phyloP scores from a whole-genome alignment of 768 basidiomycete species.

The Pleurotus sapidus region DNA sequence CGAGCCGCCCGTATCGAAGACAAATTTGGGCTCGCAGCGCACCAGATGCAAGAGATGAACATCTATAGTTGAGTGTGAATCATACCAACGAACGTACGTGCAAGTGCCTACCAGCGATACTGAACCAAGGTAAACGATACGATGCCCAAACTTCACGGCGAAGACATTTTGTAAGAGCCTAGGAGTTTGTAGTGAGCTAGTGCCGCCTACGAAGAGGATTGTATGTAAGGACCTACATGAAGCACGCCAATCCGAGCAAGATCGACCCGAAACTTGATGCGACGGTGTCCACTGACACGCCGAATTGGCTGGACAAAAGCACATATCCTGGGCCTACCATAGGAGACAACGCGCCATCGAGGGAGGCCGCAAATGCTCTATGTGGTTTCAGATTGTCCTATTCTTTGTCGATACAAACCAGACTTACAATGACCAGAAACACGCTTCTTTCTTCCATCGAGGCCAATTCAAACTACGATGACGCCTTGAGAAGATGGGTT shows the following conservation, averaged over 20 bases:
- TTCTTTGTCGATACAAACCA: background rate
- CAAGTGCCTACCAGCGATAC: constrained; percentile 29
- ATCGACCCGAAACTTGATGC: constrained; percentile 39
- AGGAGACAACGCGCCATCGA: constrained; percentile 40
- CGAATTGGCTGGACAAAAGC: constrained; percentile 35
- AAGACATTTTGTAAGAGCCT: constrained; percentile 36
- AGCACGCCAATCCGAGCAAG: constrained; percentile 37
- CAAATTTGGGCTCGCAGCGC: constrained; percentile 37
- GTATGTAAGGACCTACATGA: constrained; percentile 27
- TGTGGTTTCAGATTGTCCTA: background rate
- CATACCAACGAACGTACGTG: background rate
- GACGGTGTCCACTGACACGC: constrained; percentile 37
- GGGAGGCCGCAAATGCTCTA: constrained; percentile 37
- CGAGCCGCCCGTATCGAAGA: constrained; percentile 38
- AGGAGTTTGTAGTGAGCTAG: background rate
- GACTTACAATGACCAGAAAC: constrained; percentile 41
- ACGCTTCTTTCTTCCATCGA: constrained; percentile 41
- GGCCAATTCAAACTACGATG: constrained; percentile 37
- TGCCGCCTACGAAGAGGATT: background rate
- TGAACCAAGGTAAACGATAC: constrained; percentile 41
- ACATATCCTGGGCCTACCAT: constrained; percentile 42
- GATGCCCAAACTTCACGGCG: constrained; percentile 42
- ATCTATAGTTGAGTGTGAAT: constrained; percentile 22
- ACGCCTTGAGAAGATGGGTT: background rate
- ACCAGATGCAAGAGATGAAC: constrained; percentile 44